Base-by-base conservation (phyloP, 805 yeast genomes). In the Priceomyces carsonii region DNA sequence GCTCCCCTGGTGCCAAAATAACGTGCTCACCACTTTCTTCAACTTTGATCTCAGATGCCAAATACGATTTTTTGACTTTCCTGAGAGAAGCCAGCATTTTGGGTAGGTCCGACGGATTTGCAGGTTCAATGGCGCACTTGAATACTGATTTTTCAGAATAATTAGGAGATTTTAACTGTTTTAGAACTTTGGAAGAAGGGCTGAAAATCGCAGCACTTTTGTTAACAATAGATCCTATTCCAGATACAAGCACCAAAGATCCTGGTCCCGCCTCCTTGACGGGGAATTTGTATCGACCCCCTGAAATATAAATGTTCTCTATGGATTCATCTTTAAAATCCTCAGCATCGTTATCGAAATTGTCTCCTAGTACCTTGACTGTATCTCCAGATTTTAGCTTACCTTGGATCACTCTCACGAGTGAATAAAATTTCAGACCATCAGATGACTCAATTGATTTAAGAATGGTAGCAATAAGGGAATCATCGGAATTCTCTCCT, bases 11-110 rank as follows among this genome's bases (percentile, higher is more conserved):
- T 0, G 93, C 96, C 18, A 80, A 51, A 0, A 93, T 55, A 1
- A 80, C 79, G 53, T 84, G 87, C 48, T 89, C 97, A 2, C 97
- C 96, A 33, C 90, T 83, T 45, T 86, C 95, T 54, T 88, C 96
- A 1, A 84, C 87, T 43, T 73, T 78, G n/a, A 85, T 65, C 14
- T 71, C 71, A 23, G 80, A 69, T 3, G 89, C 82, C 7, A 83
- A 72, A 51, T 86, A 90, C 1, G 81, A 65, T 45, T 74, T 76
- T 47, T 73, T 73, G 18, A 85, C 61, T 37, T 69, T 75, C 39
- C 83, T 69, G 31, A 93, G 61, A 0, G 88, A 90, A n/a, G 77
- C 80, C 9, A 82, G 63, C 46, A 93, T 64, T 40, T 73, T 74
- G 0, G 95, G 91, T 12, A 85, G 61, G 38, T 90, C 95, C 0